Evolutionary conservation across 495 filamentous ascomycete genomes (phyloP).

Genomic region (Penicillium robsamsonii): DNA sequence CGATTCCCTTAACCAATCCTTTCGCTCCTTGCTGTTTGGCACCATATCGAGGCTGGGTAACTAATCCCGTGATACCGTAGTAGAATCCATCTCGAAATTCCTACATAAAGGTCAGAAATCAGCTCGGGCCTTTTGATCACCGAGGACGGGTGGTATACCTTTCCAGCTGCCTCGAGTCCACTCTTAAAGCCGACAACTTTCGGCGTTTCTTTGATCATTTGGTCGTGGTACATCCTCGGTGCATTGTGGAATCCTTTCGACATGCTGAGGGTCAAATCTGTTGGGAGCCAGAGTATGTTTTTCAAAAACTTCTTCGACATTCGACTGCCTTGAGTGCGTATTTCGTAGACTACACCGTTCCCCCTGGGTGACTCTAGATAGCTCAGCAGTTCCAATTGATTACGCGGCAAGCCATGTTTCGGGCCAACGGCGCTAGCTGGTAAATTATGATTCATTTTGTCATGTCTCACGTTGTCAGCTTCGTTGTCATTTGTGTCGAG

Average conservation of each 20-base stretch:
- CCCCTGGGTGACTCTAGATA: conserved; percentile 3
- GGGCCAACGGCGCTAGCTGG: neutral
- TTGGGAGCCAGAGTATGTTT: conserved; percentile 69
- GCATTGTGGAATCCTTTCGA: conserved; percentile 85
- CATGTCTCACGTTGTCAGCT: neutral
- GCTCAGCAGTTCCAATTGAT: conserved; percentile 16
- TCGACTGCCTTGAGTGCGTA: conserved; percentile 33
- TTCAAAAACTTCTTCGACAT: conserved; percentile 62
- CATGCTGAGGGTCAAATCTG: conserved; percentile 75
- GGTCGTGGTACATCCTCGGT: conserved; percentile 74
- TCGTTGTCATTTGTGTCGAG: neutral
- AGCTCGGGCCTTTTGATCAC: conserved; percentile 35
- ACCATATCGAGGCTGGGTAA: conserved; percentile 68
- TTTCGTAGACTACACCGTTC: conserved; percentile 19
- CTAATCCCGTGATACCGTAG: conserved; percentile 70
- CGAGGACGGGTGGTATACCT: conserved; percentile 50
- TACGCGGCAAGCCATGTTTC: conserved; percentile 17
- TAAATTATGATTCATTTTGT: neutral
- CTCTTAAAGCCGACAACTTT: conserved; percentile 72
- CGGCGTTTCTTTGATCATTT: conserved; percentile 63
- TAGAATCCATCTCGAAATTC: conserved; percentile 67
- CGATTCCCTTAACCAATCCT: conserved; percentile 71
- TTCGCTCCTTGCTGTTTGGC: conserved; percentile 64
- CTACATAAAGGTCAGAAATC: conserved; percentile 56
- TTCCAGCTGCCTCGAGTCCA: conserved; percentile 61